phyloP scores from a whole-genome alignment of 306 rosid species.

The Castanea mollissima region DNA sequence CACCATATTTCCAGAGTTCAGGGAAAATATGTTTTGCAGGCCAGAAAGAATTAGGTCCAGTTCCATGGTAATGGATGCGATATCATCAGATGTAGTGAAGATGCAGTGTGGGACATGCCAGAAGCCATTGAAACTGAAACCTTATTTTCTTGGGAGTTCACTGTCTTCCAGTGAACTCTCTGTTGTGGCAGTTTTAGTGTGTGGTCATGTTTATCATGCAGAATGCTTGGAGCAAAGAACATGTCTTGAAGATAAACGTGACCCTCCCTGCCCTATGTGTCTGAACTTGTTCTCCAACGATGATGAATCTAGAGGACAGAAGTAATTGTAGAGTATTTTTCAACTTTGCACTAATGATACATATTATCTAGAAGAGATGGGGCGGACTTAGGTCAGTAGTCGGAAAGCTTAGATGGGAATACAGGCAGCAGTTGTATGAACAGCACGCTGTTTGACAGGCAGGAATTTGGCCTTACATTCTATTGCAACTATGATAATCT shows the following conservation, averaged over 20 bases:
- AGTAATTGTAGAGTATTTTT: slow-evolving; percentile 24
- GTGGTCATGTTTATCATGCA: slow-evolving; percentile 87
- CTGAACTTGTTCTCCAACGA: slow-evolving; percentile 31
- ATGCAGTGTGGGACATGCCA: slow-evolving; percentile 68
- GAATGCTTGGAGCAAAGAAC: slow-evolving; percentile 84
- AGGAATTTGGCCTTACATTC: neutral
- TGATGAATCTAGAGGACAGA: slow-evolving; percentile 29
- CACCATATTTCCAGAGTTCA: slow-evolving; percentile 36
- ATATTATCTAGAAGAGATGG: slow-evolving; percentile 22
- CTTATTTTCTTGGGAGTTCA: slow-evolving; percentile 42
- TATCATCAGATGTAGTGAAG: slow-evolving; percentile 44
- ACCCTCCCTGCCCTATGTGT: slow-evolving; percentile 77
- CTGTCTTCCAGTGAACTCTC: slow-evolving; percentile 54
- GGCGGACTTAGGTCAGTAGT: slow-evolving; percentile 9
- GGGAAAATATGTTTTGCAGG: slow-evolving; percentile 46
- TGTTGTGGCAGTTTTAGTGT: slow-evolving; percentile 74
- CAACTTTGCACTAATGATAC: slow-evolving; percentile 7
- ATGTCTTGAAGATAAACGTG: slow-evolving; percentile 47
- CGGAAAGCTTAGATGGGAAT: slow-evolving; percentile 18
- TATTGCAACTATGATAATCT: neutral
- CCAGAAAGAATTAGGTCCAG: slow-evolving; percentile 74
- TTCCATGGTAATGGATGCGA: slow-evolving; percentile 38
- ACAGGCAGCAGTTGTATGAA: slow-evolving; percentile 8
- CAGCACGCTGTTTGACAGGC: neutral
- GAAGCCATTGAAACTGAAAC: slow-evolving; percentile 59